Evolutionary conservation across 371 early-diverging fungal genomes (phyloP).

Genomic region (Dinochytrium kinnereticum): DNA sequence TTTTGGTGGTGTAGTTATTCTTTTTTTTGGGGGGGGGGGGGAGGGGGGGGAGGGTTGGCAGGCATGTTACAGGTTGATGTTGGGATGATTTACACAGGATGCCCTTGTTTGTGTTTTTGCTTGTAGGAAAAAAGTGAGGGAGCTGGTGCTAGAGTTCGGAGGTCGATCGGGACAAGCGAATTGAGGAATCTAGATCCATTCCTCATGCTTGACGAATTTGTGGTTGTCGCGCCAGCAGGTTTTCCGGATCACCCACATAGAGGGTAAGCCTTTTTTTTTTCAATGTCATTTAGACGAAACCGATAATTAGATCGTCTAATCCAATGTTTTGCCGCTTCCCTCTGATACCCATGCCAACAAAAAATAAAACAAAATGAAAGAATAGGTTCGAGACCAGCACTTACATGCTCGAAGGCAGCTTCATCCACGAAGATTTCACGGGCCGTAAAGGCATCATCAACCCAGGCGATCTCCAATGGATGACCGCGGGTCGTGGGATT

Average conservation of each 20-base stretch:
- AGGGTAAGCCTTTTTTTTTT: slow-evolving; percentile 21
- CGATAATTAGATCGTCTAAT: background rate
- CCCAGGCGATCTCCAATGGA: slow-evolving; percentile 72
- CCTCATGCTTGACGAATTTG: slow-evolving; percentile 82
- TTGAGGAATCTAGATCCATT: slow-evolving; percentile 81
- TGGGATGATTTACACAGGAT: background rate
- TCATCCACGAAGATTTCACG: slow-evolving; percentile 82
- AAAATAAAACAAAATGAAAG: background rate
- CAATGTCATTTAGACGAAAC: background rate
- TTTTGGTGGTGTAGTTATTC: no score
- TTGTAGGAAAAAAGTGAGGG: slow-evolving; percentile 51
- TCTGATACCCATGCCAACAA: no score
- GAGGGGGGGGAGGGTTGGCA: background rate
- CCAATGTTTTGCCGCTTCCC: no score
- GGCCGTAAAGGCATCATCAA: slow-evolving; percentile 75
- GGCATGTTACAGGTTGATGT: background rate
- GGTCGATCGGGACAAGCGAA: slow-evolving; percentile 70
- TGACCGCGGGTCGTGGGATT: slow-evolving; percentile 34
- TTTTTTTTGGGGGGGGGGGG: background rate
- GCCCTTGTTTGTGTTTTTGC: background rate
- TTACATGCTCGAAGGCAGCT: slow-evolving; percentile 72
- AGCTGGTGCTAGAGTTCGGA: slow-evolving; percentile 67
- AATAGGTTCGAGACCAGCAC: slow-evolving; percentile 83
- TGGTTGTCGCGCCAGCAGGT: slow-evolving; percentile 48
- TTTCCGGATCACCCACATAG: slow-evolving; percentile 52